Percentiles rank a stretch among this genome's conserved stretches.
These are phyloP conservation scores for Sphenostylis stenocarpa DNA, from an alignment of 306 rosid species.

Conservation along the genomic window DNA sequence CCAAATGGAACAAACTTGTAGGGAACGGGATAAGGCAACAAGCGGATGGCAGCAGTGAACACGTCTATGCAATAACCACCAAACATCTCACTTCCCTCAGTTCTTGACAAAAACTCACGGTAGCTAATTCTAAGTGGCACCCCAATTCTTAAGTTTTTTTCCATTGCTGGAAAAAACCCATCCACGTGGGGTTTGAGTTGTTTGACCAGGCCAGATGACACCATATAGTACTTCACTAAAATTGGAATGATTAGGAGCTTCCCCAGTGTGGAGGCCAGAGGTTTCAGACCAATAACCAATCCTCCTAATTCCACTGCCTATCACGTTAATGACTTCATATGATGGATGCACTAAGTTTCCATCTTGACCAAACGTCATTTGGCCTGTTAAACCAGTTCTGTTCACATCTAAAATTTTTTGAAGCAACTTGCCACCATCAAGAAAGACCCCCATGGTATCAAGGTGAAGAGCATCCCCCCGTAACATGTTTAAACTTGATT, in stretches of 20 bases:
- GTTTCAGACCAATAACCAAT: conserved; percentile 81
- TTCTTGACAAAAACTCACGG: conserved; percentile 55
- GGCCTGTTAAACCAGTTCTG: conserved; percentile 70
- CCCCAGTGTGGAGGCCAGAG: conserved; percentile 52
- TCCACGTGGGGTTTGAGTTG: conserved; percentile 63
- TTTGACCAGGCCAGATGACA: conserved; percentile 76
- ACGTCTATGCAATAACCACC: conserved; percentile 78
- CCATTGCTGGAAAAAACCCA: conserved; percentile 77
- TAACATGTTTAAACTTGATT: conserved; percentile 38
- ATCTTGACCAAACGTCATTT: conserved; percentile 43
- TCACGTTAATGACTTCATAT: conserved; percentile 68
- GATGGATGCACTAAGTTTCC: conserved; percentile 55
- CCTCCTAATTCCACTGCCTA: conserved; percentile 58
- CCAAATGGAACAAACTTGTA: conserved; percentile 55
- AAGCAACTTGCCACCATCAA: conserved; percentile 51
- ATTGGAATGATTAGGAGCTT: conserved; percentile 39
- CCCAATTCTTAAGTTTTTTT: conserved; percentile 57
- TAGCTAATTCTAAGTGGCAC: conserved; percentile 63
- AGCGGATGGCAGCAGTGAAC: conserved; percentile 58
- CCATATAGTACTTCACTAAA: conserved; percentile 41
- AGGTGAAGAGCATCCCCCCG: conserved; percentile 42
- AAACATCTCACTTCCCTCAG: conserved; percentile 47
- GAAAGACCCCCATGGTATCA: conserved; percentile 52
- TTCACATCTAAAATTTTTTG: conserved; percentile 45
- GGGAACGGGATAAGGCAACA: conserved; percentile 71